Percentiles rank a stretch among this genome's conserved stretches.
Evolutionary conservation across 2,329 filamentous ascomycete species (phyloP).

Genomic region (Exophiala bonariae): DNA sequence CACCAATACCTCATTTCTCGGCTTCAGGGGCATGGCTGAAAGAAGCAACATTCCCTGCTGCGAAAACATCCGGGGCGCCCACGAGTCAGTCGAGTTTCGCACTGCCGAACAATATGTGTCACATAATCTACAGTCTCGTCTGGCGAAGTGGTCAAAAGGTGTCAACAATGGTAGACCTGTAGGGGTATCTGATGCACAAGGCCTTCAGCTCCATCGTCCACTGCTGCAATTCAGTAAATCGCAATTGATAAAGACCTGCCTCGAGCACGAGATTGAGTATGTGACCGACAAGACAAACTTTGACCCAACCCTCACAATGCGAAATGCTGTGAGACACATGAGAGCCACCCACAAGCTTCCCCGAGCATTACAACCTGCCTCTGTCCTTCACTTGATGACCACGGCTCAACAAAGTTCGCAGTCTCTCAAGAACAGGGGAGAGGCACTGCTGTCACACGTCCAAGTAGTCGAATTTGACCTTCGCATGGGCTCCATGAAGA

Average conservation of each 20-base stretch:
- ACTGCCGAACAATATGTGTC: not conserved
- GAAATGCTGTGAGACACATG: conserved; percentile 78
- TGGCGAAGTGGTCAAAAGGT: not conserved
- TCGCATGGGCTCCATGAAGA: conserved; percentile 16
- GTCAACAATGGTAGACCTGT: conserved; percentile 46
- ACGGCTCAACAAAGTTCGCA: conserved; percentile 5
- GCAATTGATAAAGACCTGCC: conserved; percentile 65
- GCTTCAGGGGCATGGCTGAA: conserved; percentile 22
- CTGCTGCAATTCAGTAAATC: conserved; percentile 61
- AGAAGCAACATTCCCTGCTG: conserved; percentile 21
- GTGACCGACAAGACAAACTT: conserved; percentile 83
- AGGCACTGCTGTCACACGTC: conserved; percentile 6
- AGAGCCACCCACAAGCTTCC: conserved; percentile 63
- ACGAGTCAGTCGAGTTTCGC: conserved; percentile 2
- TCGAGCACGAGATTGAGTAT: conserved; percentile 67
- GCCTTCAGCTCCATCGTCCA: conserved; percentile 68
- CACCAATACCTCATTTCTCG: conserved; percentile 14
- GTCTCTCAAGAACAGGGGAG: conserved; percentile 10
- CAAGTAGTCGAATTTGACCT: conserved; percentile 16
- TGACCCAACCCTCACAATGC: conserved; percentile 71
- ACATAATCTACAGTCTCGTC: not conserved
- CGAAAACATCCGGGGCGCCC: conserved; percentile 21
- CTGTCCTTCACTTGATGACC: conserved; percentile 15
- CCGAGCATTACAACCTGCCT: conserved; percentile 57
- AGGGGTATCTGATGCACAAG: conserved; percentile 48